These are phyloP conservation scores for Dichomitus squalens DNA, from an alignment of 1,284 basidiomycete genomes.

Conservation along the genomic window DNA sequence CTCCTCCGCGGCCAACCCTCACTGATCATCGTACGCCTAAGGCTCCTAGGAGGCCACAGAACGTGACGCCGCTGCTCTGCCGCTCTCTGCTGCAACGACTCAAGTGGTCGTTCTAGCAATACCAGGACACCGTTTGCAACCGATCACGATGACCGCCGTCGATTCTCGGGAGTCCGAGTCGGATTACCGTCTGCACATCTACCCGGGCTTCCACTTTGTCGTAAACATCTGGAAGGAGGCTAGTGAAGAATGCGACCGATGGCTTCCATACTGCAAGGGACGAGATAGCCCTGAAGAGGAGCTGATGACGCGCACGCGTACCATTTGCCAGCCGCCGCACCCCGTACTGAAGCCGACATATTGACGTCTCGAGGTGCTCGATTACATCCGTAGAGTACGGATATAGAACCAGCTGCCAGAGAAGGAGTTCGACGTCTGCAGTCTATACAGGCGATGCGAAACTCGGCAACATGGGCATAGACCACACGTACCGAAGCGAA, in stretches of 20 bases:
- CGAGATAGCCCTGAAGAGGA: neutral
- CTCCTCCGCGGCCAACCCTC: neutral
- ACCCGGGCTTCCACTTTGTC: too few species aligned
- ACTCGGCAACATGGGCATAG: neutral
- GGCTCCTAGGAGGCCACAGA: neutral
- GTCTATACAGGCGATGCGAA: neutral
- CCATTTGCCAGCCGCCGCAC: neutral
- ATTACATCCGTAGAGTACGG: neutral
- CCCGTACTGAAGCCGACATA: neutral
- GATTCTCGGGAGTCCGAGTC: too few species aligned
- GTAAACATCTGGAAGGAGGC: neutral
- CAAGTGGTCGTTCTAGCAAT: neutral
- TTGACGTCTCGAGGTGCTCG: neutral
- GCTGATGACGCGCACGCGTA: neutral
- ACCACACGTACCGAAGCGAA: neutral
- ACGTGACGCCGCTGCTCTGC: neutral
- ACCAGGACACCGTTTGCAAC: neutral
- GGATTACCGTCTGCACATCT: too few species aligned
- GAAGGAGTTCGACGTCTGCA: neutral
- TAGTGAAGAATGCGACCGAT: neutral
- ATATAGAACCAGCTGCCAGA: neutral
- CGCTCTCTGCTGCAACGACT: neutral
- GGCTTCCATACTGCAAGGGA: neutral
- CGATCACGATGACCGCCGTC: too few species aligned
- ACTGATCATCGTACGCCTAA: neutral